Evolutionary conservation across 2,329 filamentous ascomycete species (phyloP).

Genomic region (Thielaviopsis ethacetica): DNA sequence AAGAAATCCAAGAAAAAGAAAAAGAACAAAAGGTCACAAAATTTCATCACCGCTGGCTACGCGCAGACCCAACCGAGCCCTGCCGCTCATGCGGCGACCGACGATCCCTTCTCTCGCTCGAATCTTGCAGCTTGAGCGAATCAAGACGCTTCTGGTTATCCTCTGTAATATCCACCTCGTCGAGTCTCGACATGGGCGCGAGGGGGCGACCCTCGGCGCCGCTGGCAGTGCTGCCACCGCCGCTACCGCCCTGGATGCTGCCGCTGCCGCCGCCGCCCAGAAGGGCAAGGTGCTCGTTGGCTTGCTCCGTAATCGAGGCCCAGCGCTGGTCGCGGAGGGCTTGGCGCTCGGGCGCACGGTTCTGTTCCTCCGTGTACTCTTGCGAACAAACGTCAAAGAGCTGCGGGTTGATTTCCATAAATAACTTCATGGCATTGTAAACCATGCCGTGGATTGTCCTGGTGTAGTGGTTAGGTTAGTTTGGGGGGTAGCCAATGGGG

Average conservation of each 20-base stretch:
- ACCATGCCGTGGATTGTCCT: conserved; percentile 99
- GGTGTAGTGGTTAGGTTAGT: neutral
- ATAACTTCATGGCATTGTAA: conserved; percentile 98
- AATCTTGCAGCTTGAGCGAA: conserved; percentile 79
- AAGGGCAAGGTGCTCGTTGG: conserved; percentile 46
- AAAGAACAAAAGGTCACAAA: conserved; percentile 9
- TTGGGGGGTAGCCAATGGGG: too few species aligned
- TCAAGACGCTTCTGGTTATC: conserved; percentile 79
- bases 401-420: conserved; percentile 99
- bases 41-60: conserved; percentile 30
- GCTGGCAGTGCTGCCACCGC: conserved; percentile 19
- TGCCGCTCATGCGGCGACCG: conserved; percentile 41
- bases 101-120: conserved; percentile 39
- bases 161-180: conserved; percentile 68
- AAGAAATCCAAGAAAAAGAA: conserved; percentile 4
- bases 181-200: conserved; percentile 34
- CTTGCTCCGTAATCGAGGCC: conserved; percentile 71
- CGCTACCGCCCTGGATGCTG: too few species aligned
- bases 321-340: conserved; percentile 71
- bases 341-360: conserved; percentile 73
- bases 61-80: conserved; percentile 38
- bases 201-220: conserved; percentile 19
- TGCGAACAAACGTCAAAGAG: conserved; percentile 97
- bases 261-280: conserved; percentile 17
- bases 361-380: conserved; percentile 93